These are phyloP conservation scores for Pichia phayaonensis DNA, from an alignment of 805 yeast species.

Conservation along the genomic window DNA sequence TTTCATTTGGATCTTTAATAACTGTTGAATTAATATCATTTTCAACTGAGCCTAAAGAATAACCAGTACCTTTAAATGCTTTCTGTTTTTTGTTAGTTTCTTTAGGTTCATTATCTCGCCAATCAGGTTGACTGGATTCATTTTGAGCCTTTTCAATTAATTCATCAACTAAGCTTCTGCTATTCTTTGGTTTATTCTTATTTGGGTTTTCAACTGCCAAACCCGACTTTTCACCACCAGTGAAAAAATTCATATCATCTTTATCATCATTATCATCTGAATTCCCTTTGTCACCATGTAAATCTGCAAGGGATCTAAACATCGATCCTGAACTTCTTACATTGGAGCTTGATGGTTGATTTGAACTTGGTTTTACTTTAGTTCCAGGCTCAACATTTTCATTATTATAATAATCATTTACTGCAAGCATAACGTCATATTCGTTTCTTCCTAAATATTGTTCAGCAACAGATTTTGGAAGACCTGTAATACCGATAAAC, in stretches of 20 bases:
- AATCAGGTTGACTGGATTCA: slow-evolving; percentile 44
- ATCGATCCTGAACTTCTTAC: slow-evolving; percentile 9
- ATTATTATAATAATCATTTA: slow-evolving; percentile 21
- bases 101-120: slow-evolving; percentile 18
- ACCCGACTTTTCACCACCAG: slow-evolving; percentile 70
- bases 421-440: slow-evolving; percentile 20
- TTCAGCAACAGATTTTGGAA: slow-evolving; percentile 31
- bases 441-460: slow-evolving; percentile 29
- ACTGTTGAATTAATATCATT: slow-evolving; percentile 26
- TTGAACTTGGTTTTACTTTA: slow-evolving; percentile 1
- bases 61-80: slow-evolving; percentile 44
- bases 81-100: slow-evolving; percentile 19
- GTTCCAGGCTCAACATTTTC: slow-evolving; percentile 7
- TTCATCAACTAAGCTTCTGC: slow-evolving; percentile 42
- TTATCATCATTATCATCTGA: slow-evolving; percentile 28
- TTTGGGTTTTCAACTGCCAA: slow-evolving; percentile 73
- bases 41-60: slow-evolving; percentile 42
- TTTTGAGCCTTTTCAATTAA: slow-evolving; percentile 62
- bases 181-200: slow-evolving; percentile 28
- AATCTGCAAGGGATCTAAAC: slow-evolving; percentile 28
- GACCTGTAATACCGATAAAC: slow-evolving; percentile 12
- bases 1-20: slow-evolving; percentile 23
- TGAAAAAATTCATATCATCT: slow-evolving; percentile 34
- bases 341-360: neutral
- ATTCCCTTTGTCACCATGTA: slow-evolving; percentile 17